Evolutionary conservation across 2,329 filamentous ascomycete genomes (phyloP).

Genomic region (Stylonectria norvegica): DNA sequence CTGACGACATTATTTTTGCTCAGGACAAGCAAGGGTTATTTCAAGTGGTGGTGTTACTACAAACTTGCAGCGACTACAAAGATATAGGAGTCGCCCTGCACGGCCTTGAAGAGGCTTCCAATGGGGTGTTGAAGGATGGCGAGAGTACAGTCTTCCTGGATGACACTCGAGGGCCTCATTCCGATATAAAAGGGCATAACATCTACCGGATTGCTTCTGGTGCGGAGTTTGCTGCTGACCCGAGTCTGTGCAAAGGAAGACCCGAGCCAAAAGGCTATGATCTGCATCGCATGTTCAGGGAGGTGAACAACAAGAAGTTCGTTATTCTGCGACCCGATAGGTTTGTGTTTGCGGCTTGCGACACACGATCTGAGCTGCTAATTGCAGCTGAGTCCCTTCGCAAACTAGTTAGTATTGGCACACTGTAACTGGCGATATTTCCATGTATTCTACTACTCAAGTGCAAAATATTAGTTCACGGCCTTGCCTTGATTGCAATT

Average conservation of each 20-base stretch:
- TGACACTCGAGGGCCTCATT: neutral
- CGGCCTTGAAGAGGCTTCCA: neutral
- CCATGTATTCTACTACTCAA: too few relatives aligned
- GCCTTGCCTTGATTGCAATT: too few relatives aligned
- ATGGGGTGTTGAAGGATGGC: neutral
- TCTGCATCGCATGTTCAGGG: conserved; percentile 3
- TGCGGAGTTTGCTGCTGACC: conserved; percentile 3
- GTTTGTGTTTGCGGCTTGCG: conserved; percentile 12
- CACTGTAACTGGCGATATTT: too few relatives aligned
- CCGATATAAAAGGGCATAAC: neutral
- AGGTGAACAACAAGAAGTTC: conserved; percentile 3
- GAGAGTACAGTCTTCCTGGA: conserved; percentile 2
- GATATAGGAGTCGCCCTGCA: conserved; percentile 2
- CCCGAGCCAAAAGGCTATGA: conserved; percentile 5
- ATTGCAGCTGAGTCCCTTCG: neutral
- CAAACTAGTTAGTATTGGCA: conserved; percentile 69
- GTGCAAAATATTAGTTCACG: too few relatives aligned
- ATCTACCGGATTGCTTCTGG: conserved; percentile 4
- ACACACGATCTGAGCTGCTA: neutral
- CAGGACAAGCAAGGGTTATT: conserved; percentile 1
- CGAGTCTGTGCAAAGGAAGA: conserved; percentile 3
- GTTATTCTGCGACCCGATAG: conserved; percentile 11
- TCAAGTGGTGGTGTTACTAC: conserved; percentile 1
- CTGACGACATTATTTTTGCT: conserved; percentile 5
- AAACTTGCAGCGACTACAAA: neutral